Evolutionary conservation across 2,329 filamentous ascomycete genomes (phyloP).

Genomic region (Laburnicola sp.): DNA sequence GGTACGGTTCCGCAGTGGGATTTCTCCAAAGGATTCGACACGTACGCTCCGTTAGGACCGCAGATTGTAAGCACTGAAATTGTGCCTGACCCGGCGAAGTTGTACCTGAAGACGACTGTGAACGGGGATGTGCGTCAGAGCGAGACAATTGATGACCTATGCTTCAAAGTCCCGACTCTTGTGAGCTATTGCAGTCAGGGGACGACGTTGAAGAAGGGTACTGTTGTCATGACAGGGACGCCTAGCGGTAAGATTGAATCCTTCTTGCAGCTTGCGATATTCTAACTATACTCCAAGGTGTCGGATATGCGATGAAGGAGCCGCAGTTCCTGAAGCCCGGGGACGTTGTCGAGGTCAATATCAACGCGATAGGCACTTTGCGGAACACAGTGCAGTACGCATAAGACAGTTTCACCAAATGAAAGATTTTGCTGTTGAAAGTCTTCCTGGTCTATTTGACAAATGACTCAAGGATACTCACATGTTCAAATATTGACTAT

Average conservation of each 20-base stretch:
- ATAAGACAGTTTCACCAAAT: background rate
- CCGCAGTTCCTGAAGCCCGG: conserved; percentile 43
- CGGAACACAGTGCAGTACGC: conserved; percentile 39
- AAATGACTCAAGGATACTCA: too few species aligned
- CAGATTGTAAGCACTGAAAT: conserved; percentile 50
- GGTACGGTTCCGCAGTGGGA: conserved; percentile 60
- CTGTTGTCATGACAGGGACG: conserved; percentile 57
- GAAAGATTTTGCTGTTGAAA: too few species aligned
- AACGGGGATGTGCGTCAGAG: conserved; percentile 56
- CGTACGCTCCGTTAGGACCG: conserved; percentile 58
- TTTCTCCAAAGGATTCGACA: conserved; percentile 62
- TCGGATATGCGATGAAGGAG: conserved; percentile 48
- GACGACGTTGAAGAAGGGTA: conserved; percentile 52
- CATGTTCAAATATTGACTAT: too few species aligned
- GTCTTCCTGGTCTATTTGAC: too few species aligned
- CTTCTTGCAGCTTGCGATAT: background rate
- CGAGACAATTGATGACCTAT: conserved; percentile 53
- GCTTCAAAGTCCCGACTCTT: conserved; percentile 52
- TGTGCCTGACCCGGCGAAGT: conserved; percentile 48
- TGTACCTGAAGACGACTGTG: conserved; percentile 52
- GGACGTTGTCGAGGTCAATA: conserved; percentile 39
- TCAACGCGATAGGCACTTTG: conserved; percentile 38
- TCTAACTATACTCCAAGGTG: conserved; percentile 25
- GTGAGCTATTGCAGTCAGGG: conserved; percentile 53
- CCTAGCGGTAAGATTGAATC: conserved; percentile 27